These are phyloP conservation scores for Vanrija sp. DNA, from an alignment of 1,284 basidiomycete genomes.

Conservation along the genomic window DNA sequence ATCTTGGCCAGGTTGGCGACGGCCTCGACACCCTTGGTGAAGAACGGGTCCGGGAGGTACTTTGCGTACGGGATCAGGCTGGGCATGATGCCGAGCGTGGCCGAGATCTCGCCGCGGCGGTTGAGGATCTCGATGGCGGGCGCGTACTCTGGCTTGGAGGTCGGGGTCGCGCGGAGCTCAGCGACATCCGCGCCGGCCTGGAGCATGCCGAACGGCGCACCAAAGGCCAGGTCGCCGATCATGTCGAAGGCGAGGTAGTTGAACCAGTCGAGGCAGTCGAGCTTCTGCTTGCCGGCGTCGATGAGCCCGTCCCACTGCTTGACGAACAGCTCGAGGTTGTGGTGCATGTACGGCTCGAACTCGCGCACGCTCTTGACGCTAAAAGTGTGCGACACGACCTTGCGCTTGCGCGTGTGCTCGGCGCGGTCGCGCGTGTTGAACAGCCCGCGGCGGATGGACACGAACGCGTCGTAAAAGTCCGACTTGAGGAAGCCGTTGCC, in stretches of 20 bases:
- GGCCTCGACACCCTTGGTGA: slow-evolving; percentile 62
- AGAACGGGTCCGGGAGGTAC: slow-evolving; percentile 64
- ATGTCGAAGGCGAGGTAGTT: slow-evolving; percentile 86
- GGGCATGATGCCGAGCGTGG: slow-evolving; percentile 76
- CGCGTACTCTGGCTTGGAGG: slow-evolving; percentile 51
- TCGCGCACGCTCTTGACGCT: slow-evolving; percentile 61
- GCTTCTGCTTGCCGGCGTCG: slow-evolving; percentile 56
- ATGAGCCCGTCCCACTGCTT: slow-evolving; percentile 77
- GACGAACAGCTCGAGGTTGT: slow-evolving; percentile 61
- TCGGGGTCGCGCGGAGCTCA: slow-evolving; percentile 55
- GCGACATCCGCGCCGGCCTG: slow-evolving; percentile 68
- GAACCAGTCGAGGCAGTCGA: slow-evolving; percentile 70
- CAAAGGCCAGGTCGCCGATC: slow-evolving; percentile 78
- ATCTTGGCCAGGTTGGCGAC: slow-evolving; percentile 73
- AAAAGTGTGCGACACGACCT: slow-evolving; percentile 83
- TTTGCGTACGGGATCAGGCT: slow-evolving; percentile 58
- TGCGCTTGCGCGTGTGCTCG: slow-evolving; percentile 83
- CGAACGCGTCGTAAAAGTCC: slow-evolving; percentile 67
- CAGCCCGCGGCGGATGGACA: slow-evolving; percentile 60
- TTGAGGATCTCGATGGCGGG: slow-evolving; percentile 84
- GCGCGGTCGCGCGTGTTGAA: slow-evolving; percentile 60
- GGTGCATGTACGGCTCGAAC: slow-evolving; percentile 67
- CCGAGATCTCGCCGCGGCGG: slow-evolving; percentile 80
- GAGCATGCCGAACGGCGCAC: slow-evolving; percentile 86
- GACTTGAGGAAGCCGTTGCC: slow-evolving; percentile 74